Conservation (phyloP, 768 basidiomycete species). For the Lyophyllum semitale region DNA sequence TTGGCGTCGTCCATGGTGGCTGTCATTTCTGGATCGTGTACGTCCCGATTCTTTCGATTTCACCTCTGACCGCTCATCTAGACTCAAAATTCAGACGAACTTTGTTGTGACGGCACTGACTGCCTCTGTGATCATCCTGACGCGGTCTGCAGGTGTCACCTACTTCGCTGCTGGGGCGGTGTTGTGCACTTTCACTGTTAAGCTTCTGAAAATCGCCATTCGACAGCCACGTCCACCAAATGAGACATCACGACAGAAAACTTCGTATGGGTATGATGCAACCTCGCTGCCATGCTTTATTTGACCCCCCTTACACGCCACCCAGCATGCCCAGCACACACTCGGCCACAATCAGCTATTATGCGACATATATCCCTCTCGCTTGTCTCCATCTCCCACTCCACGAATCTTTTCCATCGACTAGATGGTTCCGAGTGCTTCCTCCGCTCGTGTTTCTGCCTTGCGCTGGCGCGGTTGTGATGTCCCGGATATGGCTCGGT, state of each 20-base stretch:
- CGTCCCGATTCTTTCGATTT: conserved; percentile 6
- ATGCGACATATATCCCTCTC: conserved; percentile 59
- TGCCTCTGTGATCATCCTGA: conserved; percentile 52
- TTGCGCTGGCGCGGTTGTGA: conserved; percentile 54
- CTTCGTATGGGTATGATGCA: conserved; percentile 64
- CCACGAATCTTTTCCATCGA: conserved; percentile 53
- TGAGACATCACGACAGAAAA: conserved; percentile 42
- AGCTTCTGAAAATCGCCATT: conserved; percentile 59
- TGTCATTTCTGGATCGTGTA: conserved; percentile 43
- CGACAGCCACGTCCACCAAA: conserved; percentile 63
- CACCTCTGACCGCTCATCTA: background rate
- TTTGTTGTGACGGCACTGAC: conserved; percentile 54
- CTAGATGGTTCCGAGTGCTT: conserved; percentile 38
- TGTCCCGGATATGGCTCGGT: conserved; percentile 75
- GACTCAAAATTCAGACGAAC: conserved; percentile 48
- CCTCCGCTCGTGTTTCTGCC: conserved; percentile 51
- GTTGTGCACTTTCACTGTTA: conserved; percentile 57
- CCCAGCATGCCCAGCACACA: conserved; percentile 85
- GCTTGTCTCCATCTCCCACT: conserved; percentile 60
- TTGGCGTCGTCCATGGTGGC: conserved; percentile 25
- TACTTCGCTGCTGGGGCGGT: conserved; percentile 64
- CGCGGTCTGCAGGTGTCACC: conserved; percentile 59
- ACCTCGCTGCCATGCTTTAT: background rate
- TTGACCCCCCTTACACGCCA: background rate
- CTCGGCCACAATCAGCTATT: conserved; percentile 68